phyloP scores from a whole-genome alignment of 1,284 basidiomycete species.

The Rhizoctonia solani region DNA sequence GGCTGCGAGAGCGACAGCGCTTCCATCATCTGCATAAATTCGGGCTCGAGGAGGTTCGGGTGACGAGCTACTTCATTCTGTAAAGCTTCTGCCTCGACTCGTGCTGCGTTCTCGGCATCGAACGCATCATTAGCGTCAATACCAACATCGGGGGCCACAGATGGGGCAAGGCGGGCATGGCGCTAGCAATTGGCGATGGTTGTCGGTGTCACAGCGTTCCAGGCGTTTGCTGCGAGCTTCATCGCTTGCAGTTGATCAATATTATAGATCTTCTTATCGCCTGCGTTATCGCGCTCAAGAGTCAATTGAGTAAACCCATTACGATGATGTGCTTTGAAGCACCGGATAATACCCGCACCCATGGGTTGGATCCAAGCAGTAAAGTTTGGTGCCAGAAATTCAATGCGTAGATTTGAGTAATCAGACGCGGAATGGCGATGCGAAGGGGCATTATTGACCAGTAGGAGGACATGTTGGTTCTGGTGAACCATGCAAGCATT shows the following conservation, averaged over 20 bases:
- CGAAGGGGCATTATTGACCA: constrained; percentile 16
- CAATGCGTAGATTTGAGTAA: constrained; percentile 13
- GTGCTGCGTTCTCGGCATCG: too few species aligned
- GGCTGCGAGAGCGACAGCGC: too few species aligned
- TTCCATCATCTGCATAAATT: too few species aligned
- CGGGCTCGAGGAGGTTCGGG: too few species aligned
- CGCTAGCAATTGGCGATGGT: neutral
- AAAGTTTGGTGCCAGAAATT: constrained; percentile 22
- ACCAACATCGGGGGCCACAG: too few species aligned
- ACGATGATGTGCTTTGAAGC: constrained; percentile 35
- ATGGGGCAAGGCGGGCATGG: neutral
- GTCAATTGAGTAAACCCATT: constrained; percentile 10
- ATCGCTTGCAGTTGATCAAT: neutral
- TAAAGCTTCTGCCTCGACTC: too few species aligned
- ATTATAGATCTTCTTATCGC: constrained; percentile 6
- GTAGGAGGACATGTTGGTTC: constrained; percentile 18
- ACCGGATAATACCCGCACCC: constrained; percentile 32
- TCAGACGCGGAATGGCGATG: constrained; percentile 1
- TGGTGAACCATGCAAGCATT: constrained; percentile 3
- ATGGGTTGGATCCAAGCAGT: constrained; percentile 32
- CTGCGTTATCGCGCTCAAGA: constrained; percentile 31
- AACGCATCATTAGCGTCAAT: too few species aligned
- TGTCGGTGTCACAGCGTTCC: neutral
- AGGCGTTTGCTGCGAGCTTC: neutral
- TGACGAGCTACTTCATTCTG: too few species aligned